Conservation (phyloP, 768 basidiomycete genomes). For the Collybiopsis luxurians region DNA sequence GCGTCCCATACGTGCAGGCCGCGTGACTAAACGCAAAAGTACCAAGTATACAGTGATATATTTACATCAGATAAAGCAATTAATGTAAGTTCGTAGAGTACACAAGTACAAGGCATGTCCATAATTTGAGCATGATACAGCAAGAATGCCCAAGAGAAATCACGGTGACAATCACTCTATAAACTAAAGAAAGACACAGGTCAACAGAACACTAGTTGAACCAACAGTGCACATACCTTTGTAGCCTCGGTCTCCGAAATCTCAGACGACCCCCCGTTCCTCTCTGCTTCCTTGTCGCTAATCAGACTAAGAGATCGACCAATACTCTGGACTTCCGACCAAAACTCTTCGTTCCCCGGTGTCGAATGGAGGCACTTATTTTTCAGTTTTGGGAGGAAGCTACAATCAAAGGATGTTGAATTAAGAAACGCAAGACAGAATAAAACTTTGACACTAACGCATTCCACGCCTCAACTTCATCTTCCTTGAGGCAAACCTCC, state of each 20-base stretch:
- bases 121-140: no score
- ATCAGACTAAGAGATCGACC: conserved; percentile 46
- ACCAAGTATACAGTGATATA: no score
- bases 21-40: no score
- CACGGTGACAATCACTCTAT: no score
- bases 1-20: no score
- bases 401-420: conserved; percentile 25
- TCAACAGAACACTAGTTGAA: no score
- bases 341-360: conserved; percentile 68
- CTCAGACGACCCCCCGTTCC: conserved; percentile 53
- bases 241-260: conserved; percentile 54
- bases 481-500: conserved; percentile 68
- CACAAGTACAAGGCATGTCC: no score
- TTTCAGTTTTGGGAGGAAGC: conserved; percentile 62
- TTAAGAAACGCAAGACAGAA: conserved; percentile 1
- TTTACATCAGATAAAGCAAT: no score
- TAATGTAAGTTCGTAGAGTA: no score
- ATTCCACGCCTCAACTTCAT: conserved; percentile 85
- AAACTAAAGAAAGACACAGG: no score
- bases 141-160: no score
- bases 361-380: conserved; percentile 44
- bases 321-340: conserved; percentile 48
- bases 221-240: conserved; percentile 40
- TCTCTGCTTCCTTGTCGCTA: conserved; percentile 55
- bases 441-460: conserved; percentile 40